A percentile compares a stretch with the other conserved stretches of the same genome.
These are phyloP conservation scores for Salix brachista DNA, from an alignment of 345 rosid species.

Conservation along the genomic window DNA sequence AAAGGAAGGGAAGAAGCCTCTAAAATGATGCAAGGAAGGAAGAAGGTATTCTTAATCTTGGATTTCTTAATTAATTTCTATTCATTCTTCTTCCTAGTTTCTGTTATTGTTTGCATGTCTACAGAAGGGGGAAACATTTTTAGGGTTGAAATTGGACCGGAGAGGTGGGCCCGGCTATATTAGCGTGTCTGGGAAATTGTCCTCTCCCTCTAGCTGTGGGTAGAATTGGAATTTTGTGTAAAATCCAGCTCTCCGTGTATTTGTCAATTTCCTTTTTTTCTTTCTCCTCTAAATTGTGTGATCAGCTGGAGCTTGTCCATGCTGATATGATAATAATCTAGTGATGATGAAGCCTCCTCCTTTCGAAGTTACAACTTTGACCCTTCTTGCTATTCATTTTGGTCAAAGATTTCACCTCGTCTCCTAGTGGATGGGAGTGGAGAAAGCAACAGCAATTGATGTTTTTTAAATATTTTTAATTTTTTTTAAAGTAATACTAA, in stretches of 20 bases:
- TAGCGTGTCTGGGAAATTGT: constrained; percentile 57
- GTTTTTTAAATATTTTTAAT: no score
- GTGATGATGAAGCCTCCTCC: constrained; percentile 21
- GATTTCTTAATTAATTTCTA: constrained; percentile 7
- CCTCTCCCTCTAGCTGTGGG: constrained; percentile 40
- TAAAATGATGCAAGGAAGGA: constrained; percentile 14
- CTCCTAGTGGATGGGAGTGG: neutral
- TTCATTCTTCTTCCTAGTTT: constrained; percentile 11
- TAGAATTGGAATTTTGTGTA: constrained; percentile 44
- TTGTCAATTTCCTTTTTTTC: neutral
- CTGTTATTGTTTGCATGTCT: constrained; percentile 21
- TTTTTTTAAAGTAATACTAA: no score
- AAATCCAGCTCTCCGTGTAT: constrained; percentile 32
- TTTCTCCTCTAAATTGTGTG: neutral
- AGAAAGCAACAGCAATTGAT: neutral
- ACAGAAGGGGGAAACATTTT: constrained; percentile 17
- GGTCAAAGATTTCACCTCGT: neutral
- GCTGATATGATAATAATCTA: constrained; percentile 18
- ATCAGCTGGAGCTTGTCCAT: constrained; percentile 8
- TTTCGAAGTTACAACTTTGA: neutral
- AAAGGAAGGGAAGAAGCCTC: constrained; percentile 36
- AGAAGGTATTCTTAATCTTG: constrained; percentile 10
- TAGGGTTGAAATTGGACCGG: constrained; percentile 36
- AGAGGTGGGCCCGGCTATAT: constrained; percentile 60
- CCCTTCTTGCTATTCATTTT: neutral